These are phyloP conservation scores for Polygonum maritimum DNA, from an alignment of 148 eudicot genomes.

Conservation along the genomic window DNA sequence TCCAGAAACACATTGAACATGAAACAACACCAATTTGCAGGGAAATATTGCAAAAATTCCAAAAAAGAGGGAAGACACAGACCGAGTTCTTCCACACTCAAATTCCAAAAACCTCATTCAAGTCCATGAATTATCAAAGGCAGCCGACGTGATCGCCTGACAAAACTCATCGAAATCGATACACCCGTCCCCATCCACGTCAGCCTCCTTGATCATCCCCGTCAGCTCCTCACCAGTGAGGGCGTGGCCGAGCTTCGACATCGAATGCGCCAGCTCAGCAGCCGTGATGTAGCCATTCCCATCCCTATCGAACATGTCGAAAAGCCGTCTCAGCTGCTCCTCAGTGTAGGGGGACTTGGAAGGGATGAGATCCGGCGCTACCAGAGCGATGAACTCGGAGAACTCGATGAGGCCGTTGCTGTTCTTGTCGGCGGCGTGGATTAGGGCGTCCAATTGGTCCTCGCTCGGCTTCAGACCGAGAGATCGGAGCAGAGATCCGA, in stretches of 20 bases:
- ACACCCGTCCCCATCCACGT: constrained; percentile 34
- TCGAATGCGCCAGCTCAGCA: constrained; percentile 39
- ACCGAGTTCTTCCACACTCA: background rate
- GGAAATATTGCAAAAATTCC: background rate
- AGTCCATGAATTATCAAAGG: constrained; percentile 40
- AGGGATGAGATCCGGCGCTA: constrained; percentile 40
- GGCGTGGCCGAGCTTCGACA: constrained; percentile 43
- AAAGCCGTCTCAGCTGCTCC: constrained; percentile 26
- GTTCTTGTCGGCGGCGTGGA: constrained; percentile 40
- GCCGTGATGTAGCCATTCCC: constrained; percentile 38
- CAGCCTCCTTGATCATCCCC: constrained; percentile 49
- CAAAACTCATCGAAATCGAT: constrained; percentile 37
- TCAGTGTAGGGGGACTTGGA: constrained; percentile 39
- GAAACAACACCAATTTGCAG: background rate
- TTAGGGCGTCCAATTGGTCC: constrained; percentile 31
- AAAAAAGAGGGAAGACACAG: background rate
- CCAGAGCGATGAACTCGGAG: constrained; percentile 37
- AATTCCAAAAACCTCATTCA: constrained; percentile 2
- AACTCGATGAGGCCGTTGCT: constrained; percentile 41
- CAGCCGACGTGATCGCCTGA: constrained; percentile 42
- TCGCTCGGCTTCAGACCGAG: constrained; percentile 34
- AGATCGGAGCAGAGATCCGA: constrained; percentile 34
- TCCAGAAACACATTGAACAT: background rate
- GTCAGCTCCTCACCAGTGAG: constrained; percentile 37
- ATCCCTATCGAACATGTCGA: constrained; percentile 37